Evolutionary conservation across 257 asterid species (phyloP).

Genomic region (Haberlea rhodopensis): DNA sequence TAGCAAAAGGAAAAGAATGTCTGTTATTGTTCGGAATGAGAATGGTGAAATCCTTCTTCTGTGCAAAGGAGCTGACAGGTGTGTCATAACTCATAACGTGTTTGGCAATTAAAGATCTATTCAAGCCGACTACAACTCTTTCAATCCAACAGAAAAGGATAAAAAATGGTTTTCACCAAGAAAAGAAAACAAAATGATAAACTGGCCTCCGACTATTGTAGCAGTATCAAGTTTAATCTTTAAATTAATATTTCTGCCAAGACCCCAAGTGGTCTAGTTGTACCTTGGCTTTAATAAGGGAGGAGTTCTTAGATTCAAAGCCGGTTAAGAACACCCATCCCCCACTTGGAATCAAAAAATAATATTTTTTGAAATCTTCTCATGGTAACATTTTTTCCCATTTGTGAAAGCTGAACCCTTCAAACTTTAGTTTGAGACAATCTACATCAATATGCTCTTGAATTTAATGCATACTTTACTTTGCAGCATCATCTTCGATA

Average conservation of each 20-base stretch:
- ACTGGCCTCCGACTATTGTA: no score
- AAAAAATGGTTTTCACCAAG: background rate
- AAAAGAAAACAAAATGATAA: background rate
- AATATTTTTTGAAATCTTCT: no score
- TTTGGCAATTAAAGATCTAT: slow-evolving; percentile 2
- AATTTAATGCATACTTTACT: slow-evolving; percentile 29
- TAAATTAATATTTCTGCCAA: no score
- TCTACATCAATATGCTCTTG: slow-evolving; percentile 16
- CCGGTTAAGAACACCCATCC: no score
- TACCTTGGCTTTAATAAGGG: no score
- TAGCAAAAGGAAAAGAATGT: slow-evolving; percentile 96
- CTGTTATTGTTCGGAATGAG: slow-evolving; percentile 74
- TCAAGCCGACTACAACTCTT: no score
- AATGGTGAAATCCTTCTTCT: slow-evolving; percentile 68
- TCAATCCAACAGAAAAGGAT: background rate
- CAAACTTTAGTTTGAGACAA: no score
- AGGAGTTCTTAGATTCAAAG: no score
- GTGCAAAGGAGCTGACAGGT: no score
- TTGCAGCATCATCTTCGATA: slow-evolving; percentile 86
- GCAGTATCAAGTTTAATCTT: no score
- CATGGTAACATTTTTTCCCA: background rate
- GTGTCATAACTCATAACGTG: slow-evolving; percentile 23
- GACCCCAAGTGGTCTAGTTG: no score
- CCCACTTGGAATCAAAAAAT: no score
- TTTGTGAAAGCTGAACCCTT: slow-evolving; percentile 5